Evolutionary conservation across 148 eudicot genomes (phyloP), one percentile per base, ranked within the genome.

Genomic region (Vaccinium myrtillus): DNA sequence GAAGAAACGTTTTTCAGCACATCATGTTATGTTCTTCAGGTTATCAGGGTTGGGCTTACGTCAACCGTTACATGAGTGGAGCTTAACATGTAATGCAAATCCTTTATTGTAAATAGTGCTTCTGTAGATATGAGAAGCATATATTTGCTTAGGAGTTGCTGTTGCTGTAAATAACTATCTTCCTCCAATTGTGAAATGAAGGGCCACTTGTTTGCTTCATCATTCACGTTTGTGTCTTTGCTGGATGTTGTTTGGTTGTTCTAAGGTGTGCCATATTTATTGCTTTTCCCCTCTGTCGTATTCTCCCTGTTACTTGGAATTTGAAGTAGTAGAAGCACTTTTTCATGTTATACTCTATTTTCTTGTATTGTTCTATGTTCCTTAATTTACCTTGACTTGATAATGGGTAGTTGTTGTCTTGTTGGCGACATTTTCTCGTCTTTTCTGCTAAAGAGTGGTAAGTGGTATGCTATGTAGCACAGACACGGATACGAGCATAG

Each of bases 151-250:
- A 30, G n/a, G 18, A 81, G 67, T 84, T 82, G 21, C 51, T 76
- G 84, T 56, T 65, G 48, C 13, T 86, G 90, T 86, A 86, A 85
- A 83, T 83, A 88, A 74, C 51, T 39, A n/a, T 65, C 75, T 43
- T 79, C 30, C 65, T 70, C 58, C 6, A 51, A 32, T 25, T 9
- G 67, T 84, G 82, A 36, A 65, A 49, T 61, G 63, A 61, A 46
- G 71, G 75, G 75, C 69, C 77, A 67, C 23, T 27, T 27, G 23
- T 16, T 49, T 27, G 2, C 50, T 65, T 77, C 21, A 10, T 5
- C 43, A 5, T 65, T 19, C 11, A 36, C 3, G 11, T 50, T 18
- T 58, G 30, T 70, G 30, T 70, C 14, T 49, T 25, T 48, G 78
- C 43, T 65, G 71, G 71, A n/a, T 59, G 67, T 21, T 21, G 67